phyloP scores from a whole-genome alignment of 805 yeast genomes.

The Starmerella floris region DNA sequence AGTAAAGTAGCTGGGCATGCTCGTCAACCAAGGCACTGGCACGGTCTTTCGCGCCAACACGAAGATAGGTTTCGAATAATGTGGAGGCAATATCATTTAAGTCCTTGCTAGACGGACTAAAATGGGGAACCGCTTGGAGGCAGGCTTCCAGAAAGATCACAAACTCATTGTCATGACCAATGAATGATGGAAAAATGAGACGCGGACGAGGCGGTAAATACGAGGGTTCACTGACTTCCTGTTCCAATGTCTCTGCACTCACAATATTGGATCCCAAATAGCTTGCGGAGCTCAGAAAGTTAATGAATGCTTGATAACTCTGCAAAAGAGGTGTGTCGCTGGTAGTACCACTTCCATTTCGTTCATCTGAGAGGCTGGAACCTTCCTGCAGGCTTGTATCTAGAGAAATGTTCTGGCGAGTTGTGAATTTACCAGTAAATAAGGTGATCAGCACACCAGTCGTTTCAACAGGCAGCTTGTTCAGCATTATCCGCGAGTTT shows the following conservation, averaged over 20 bases:
- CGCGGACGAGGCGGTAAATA: conserved; percentile 88
- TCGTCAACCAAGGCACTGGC: conserved; percentile 42
- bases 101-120: conserved; percentile 59
- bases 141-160: conserved; percentile 89
- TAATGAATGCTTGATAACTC: conserved; percentile 46
- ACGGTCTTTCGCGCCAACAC: conserved; percentile 40
- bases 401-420: not conserved
- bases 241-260: conserved; percentile 16
- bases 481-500: conserved; percentile 51
- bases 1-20: conserved; percentile 40
- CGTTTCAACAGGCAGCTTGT: conserved; percentile 60
- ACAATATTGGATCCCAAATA: conserved; percentile 17
- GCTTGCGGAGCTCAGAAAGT: conserved; percentile 32
- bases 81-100: conserved; percentile 63
- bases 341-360: not conserved
- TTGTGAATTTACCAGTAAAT: conserved; percentile 65
- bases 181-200: conserved; percentile 72
- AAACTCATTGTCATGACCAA: conserved; percentile 76
- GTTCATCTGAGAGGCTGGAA: not conserved
- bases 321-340: conserved; percentile 29
- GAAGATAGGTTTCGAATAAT: conserved; percentile 66
- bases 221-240: conserved; percentile 19
- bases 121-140: conserved; percentile 58
- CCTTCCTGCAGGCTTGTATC: not conserved
- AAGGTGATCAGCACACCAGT: conserved; percentile 72